phyloP scores from a whole-genome alignment of 495 filamentous ascomycete species.

The Daldinia bambusicola region DNA sequence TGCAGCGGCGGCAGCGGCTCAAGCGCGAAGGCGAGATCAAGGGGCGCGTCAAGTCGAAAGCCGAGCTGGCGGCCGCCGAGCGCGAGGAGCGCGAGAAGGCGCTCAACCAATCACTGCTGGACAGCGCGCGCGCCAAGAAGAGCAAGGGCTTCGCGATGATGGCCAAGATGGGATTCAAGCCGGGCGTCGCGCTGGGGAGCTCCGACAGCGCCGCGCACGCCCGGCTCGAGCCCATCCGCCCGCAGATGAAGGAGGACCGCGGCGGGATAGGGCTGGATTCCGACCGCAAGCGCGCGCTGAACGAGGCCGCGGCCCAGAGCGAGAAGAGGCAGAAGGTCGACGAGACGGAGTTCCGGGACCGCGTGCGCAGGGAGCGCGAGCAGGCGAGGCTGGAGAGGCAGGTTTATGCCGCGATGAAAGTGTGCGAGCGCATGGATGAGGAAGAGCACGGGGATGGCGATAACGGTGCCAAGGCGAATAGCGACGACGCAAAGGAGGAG shows the following conservation, averaged over 20 bases:
- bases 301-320: conserved; percentile 67
- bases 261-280: conserved; percentile 87
- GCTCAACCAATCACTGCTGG: conserved; percentile 73
- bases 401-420: conserved; percentile 80
- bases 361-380: conserved; percentile 77
- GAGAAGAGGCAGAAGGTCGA: conserved; percentile 70
- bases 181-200: conserved; percentile 73
- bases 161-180: conserved; percentile 93
- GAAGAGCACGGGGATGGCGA: conserved; percentile 35
- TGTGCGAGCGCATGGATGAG: conserved; percentile 77
- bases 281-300: conserved; percentile 83
- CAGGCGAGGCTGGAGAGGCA: conserved; percentile 72
- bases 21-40: conserved; percentile 68
- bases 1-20: conserved; percentile 65
- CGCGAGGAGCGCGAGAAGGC: conserved; percentile 76
- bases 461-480: not conserved
- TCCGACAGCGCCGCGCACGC: conserved; percentile 39
- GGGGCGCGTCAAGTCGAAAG: conserved; percentile 78
- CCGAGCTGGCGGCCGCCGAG: conserved; percentile 77
- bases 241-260: conserved; percentile 79
- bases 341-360: conserved; percentile 81
- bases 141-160: conserved; percentile 95
- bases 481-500: conserved; percentile 33
- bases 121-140: conserved; percentile 51
- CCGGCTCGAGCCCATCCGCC: conserved; percentile 67